Base-by-base conservation (phyloP, 345 rosid genomes). In the Camelina sativa region DNA sequence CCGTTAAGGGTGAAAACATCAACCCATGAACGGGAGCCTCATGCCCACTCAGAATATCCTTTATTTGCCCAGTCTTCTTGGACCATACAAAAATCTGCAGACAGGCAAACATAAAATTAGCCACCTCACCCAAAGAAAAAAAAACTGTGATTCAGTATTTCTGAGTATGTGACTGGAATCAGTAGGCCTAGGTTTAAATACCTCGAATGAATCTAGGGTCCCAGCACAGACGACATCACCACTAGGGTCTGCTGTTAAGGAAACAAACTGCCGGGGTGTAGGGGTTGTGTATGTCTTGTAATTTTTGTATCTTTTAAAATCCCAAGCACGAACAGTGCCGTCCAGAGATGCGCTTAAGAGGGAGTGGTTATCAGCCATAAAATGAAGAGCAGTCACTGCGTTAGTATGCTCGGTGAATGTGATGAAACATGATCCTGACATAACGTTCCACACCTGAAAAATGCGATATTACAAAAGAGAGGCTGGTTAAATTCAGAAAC, bases 241-340 rank as follows among this genome's bases (percentile, higher is more conserved):
- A 75, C 98, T 89, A 44, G 86, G 91, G 79, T 92, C 99, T 56
- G 96, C 97, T 48, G 94, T 88, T 81, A 95, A 81, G 75, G 99
- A 95, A 71, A 92, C 97, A 86, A 95, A 90, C 74, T 95, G 99
- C 77, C 96, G 86, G 25, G 96, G 86, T 71, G 92, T 83, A 66
- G 99, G 98, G 72, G 99, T 85, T 8, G 93, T 90, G 76, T 92
- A 92, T 65, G 97, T 92, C 84, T 97, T 89, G 80, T 90, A 95
- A 79, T 95, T 95, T 72, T 93, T 85, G 75, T 90, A 95, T 16
- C 98, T 96, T 58, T 85, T 75, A 76, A 95, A 85, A 87, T 95
- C 99, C 99, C 99, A 95, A 37, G 99, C 98, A 79, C 98, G 99
- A 63, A 95, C 96, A 67, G 98, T 95, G 28, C 99, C 98, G 76